Conservation (phyloP, 2,329 filamentous ascomycete species). For the Paraphoma chrysanthemicola region DNA sequence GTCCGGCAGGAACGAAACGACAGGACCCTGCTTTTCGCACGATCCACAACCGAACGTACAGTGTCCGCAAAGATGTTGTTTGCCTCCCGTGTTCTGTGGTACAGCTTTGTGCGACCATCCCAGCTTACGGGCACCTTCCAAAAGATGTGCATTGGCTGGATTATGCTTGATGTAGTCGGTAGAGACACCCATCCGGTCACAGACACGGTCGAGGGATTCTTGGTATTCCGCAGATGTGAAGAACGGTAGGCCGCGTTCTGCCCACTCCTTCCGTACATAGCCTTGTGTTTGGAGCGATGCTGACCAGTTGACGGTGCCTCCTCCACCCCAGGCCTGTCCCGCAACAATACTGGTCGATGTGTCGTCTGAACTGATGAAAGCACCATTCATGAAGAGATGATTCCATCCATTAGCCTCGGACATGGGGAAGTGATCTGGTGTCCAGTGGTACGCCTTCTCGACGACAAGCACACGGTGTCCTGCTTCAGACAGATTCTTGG, state of each 20-base stretch:
- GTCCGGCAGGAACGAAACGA: constrained; percentile 78
- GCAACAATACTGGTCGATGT: constrained; percentile 65
- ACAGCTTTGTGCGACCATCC: constrained; percentile 74
- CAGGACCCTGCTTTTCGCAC: constrained; percentile 79
- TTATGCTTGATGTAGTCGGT: constrained; percentile 74
- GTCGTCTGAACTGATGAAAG: constrained; percentile 61
- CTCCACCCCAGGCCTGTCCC: constrained; percentile 81
- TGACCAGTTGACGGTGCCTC: constrained; percentile 88
- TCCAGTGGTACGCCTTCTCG: constrained; percentile 82
- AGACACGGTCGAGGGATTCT: constrained; percentile 79
- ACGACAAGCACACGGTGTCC: constrained; percentile 79
- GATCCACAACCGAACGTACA: constrained; percentile 67
- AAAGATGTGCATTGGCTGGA: constrained; percentile 71
- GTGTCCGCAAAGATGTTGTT: constrained; percentile 74
- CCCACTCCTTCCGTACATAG: constrained; percentile 83
- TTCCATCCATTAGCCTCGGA: constrained; percentile 63
- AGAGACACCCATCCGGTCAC: constrained; percentile 77
- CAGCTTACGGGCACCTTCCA: constrained; percentile 76
- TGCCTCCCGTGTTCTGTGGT: constrained; percentile 79
- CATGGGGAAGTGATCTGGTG: constrained; percentile 78
- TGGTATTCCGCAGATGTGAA: constrained; percentile 79
- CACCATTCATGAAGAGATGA: constrained; percentile 75
- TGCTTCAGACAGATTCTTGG: constrained; percentile 80
- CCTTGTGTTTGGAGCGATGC: constrained; percentile 72
- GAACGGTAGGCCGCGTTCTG: constrained; percentile 71